Base-by-base conservation (phyloP, 164 flowering plant species). In the Magnolia sinica region DNA sequence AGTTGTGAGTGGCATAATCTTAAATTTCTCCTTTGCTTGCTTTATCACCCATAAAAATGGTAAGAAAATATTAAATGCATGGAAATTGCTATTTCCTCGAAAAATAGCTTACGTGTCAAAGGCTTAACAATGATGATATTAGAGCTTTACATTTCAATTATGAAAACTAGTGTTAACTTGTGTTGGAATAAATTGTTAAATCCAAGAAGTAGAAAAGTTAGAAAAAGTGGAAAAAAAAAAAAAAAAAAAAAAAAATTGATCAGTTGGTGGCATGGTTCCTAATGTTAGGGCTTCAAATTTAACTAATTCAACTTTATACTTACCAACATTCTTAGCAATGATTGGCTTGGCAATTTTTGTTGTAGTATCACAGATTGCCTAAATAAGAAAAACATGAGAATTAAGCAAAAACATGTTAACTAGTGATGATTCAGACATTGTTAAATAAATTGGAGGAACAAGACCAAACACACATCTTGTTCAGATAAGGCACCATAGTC, bases 281-380 rank as follows among this genome's bases (percentile, higher is more conserved):
- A 96, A 84, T 19, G 98, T 86, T 68, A 96, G 89, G 49, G 76
- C 73, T 80, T 96, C 95, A 82, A 96, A 96, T 71, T 94, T 97
- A 76, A 94, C 92, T 1, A 97, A 90, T 11, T 96, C 95, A 68
- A 96, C 91, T 81, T 94, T 96, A 80, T 90, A 96, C 79, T 96
- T 90, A 9, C 90, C 96, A 77, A 91, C 91, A 79, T 94, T 93
- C 84, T 96, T 98, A 37, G 96, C 98, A 79, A 96, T 96, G 64
- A 96, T 96, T 18, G 98, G 99, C 79, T 89, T 91, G 10, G 93
- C 94, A 27, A 93, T 92, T 52, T 78, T 83, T 87, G 77, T 90
- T 11, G 83, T 97, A 24, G 89, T 93, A 79, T 89, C 91, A 91
- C 98, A 94, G 71, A 94, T 92, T 24, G 98, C 99, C 98, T 96